phyloP scores from a whole-genome alignment of 129 eudicot genomes.

The Mikania micrantha region DNA sequence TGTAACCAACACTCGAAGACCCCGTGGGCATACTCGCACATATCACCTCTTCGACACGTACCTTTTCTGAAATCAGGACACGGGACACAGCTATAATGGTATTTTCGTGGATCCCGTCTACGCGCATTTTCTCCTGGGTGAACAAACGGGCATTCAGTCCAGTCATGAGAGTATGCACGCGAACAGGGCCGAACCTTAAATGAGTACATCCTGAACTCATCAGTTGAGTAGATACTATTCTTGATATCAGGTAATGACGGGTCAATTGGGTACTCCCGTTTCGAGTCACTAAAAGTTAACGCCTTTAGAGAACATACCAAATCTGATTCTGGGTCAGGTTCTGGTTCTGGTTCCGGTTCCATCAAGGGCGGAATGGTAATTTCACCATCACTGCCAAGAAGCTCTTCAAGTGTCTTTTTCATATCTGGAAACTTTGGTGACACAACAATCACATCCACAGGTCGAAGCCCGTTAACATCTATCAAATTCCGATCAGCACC shows the following conservation, averaged over 20 bases:
- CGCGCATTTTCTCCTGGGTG: slow-evolving; percentile 94
- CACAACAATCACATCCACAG: slow-evolving; percentile 57
- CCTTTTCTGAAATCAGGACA: slow-evolving; percentile 89
- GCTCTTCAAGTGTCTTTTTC: slow-evolving; percentile 54
- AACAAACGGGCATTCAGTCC: slow-evolving; percentile 96
- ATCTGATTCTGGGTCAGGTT: no score
- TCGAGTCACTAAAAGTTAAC: slow-evolving; percentile 41
- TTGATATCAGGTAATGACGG: slow-evolving; percentile 81
- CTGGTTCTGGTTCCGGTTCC: no score
- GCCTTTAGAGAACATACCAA: slow-evolving; percentile 46
- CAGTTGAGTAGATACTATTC: slow-evolving; percentile 81
- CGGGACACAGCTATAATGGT: slow-evolving; percentile 86
- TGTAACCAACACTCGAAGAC: slow-evolving; percentile 97
- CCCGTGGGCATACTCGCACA: slow-evolving; percentile 94
- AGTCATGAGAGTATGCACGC: slow-evolving; percentile 85
- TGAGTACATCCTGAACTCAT: slow-evolving; percentile 88
- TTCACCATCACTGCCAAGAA: no score
- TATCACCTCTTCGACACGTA: slow-evolving; percentile 83
- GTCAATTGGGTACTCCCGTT: slow-evolving; percentile 79
- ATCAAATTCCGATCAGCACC: slow-evolving; percentile 67
- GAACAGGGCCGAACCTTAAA: slow-evolving; percentile 92
- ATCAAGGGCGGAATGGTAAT: no score
- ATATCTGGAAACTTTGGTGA: no score
- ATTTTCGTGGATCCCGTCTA: slow-evolving; percentile 80
- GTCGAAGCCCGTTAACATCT: slow-evolving; percentile 64